phyloP scores from a whole-genome alignment of 352 stramenopile species.

The Globisporangium perplexum region DNA sequence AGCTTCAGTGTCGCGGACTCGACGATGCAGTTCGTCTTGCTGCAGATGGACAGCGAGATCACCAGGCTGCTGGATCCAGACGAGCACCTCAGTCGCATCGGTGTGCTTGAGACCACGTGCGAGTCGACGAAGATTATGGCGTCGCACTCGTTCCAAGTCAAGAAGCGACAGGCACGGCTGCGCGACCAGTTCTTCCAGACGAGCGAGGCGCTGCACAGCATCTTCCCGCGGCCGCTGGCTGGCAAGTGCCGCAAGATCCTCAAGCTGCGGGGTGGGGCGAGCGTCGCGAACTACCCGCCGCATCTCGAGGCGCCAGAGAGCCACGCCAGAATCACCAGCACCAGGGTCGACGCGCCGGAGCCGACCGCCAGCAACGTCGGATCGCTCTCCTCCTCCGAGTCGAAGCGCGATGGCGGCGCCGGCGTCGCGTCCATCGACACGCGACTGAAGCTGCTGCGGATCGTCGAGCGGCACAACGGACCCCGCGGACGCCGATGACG shows the following conservation, averaged over 20 bases:
- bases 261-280: conserved; percentile 37
- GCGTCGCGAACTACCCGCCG: conserved; percentile 37
- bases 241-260: conserved; percentile 54
- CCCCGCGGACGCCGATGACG: conserved; percentile 1
- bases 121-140: conserved; percentile 37
- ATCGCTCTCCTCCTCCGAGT: neutral
- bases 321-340: neutral
- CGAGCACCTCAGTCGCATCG: conserved; percentile 43
- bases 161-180: conserved; percentile 32
- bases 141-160: conserved; percentile 33
- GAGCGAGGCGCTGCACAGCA: conserved; percentile 42
- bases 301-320: conserved; percentile 3
- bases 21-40: conserved; percentile 40
- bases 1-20: conserved; percentile 31
- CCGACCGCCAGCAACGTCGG: neutral
- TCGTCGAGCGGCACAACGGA: conserved; percentile 17
- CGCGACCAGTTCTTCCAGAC: conserved; percentile 62
- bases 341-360: neutral
- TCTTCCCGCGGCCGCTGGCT: conserved; percentile 43
- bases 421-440: conserved; percentile 14
- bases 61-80: conserved; percentile 51
- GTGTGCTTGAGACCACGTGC: conserved; percentile 54
- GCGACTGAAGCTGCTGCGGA: conserved; percentile 19
- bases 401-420: neutral
- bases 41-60: conserved; percentile 31